Conservation (phyloP, 1,284 basidiomycete genomes). For the Mycosarcoma mackinlayi region DNA sequence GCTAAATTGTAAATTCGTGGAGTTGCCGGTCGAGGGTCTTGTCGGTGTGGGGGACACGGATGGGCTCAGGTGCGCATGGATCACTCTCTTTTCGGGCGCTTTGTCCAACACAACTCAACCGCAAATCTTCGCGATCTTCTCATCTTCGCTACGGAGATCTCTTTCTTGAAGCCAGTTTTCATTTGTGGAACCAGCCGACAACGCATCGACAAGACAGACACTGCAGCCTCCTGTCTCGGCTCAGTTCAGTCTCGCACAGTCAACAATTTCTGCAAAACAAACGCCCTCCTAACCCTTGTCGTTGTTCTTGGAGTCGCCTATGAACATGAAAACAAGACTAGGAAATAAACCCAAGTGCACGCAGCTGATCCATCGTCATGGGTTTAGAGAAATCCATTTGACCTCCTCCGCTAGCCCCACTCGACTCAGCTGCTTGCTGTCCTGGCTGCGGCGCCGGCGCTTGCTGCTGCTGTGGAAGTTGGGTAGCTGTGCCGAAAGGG, state of each 20-base stretch:
- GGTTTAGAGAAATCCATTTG: constrained; percentile 39
- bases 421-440: background rate
- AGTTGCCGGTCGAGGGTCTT: background rate
- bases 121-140: background rate
- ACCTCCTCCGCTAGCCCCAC: background rate
- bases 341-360: constrained; percentile 42
- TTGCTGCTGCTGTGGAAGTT: background rate
- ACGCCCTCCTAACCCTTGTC: background rate
- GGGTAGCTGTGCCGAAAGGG: constrained; percentile 6
- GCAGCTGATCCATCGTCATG: constrained; percentile 47
- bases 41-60: background rate
- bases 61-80: constrained; percentile 6
- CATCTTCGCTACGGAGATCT: too few relatives aligned
- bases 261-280: too few relatives aligned
- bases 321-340: background rate
- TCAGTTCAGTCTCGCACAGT: too few relatives aligned
- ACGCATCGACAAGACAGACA: too few relatives aligned
- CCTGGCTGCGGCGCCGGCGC: constrained; percentile 9
- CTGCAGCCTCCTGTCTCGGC: too few relatives aligned
- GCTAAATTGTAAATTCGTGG: too few relatives aligned
- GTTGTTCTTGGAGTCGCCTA: background rate
- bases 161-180: too few relatives aligned
- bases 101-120: too few relatives aligned
- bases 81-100: background rate
- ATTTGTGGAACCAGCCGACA: too few relatives aligned